Evolutionary conservation across 371 early-diverging fungal species (phyloP).

Genomic region (Coemansia sp.): DNA sequence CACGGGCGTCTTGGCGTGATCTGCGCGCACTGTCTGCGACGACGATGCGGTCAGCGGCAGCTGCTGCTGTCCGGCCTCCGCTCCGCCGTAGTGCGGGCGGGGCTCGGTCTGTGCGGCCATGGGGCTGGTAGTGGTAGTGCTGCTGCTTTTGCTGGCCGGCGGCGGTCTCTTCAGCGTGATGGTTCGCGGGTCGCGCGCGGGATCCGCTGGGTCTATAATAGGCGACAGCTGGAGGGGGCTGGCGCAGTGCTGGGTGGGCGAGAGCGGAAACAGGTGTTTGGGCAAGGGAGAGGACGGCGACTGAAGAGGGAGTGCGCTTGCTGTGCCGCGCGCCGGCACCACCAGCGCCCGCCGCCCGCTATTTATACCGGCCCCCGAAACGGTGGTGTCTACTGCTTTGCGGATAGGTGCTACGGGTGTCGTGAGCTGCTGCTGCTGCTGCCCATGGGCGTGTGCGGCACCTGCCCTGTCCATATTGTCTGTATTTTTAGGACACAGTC

Average conservation of each 20-base stretch:
- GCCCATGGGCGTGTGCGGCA: neutral
- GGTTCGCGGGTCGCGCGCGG: no score
- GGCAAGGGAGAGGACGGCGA: slow-evolving; percentile 7
- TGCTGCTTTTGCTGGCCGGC: neutral
- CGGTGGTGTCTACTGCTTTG: slow-evolving; percentile 6
- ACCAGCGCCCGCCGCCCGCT: slow-evolving; percentile 9
- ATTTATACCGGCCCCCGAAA: slow-evolving; percentile 7
- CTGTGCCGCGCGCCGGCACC: slow-evolving; percentile 4
- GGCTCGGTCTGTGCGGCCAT: neutral
- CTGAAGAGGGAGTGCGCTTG: slow-evolving; percentile 4
- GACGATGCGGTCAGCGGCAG: neutral
- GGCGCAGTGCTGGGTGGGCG: neutral
- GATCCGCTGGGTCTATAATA: neutral
- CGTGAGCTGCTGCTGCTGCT: neutral
- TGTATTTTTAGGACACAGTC: neutral
- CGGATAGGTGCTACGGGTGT: neutral
- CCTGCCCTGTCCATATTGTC: neutral
- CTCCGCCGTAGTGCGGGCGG: neutral
- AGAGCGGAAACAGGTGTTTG: slow-evolving; percentile 10
- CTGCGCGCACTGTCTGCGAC: slow-evolving; percentile 3
- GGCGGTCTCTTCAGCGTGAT: neutral
- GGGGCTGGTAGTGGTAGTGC: neutral
- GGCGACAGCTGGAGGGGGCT: neutral
- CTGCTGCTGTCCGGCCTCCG: neutral
- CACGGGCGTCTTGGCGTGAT: neutral